Evolutionary conservation across 495 filamentous ascomycete species (phyloP), one percentile per base, ranked within the genome.

Genomic region (Rhypophila decipiens): DNA sequence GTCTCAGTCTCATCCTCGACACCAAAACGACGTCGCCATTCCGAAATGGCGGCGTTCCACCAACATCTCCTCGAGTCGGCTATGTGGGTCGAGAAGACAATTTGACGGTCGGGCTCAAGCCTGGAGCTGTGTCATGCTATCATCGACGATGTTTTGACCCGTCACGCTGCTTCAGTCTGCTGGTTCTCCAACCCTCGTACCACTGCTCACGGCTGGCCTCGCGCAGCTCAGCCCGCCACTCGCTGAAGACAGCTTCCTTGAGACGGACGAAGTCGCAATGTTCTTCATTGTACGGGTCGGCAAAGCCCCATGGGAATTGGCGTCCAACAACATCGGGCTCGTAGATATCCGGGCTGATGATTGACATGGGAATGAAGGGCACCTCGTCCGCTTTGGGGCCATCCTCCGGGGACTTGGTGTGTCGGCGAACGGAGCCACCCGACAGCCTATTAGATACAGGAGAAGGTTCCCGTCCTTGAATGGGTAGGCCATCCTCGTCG

Each of bases 141-240:
- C 45, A 63, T 46, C 56, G 53, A 35, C 49, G 53, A 29, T 54
- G 31, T 45, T 61, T 65, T n/a, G 36, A 42, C 7, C 53, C 59
- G 5, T 61, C 59, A 23, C 60, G 64, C 20, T 71, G 68, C 63
- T 77, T 78, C 47, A 80, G 73, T 45, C 76, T 65, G 65, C 70
- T 77, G 2, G 76, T 97, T 68, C 93, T 80, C 93, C 93, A 98
- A 53, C 87, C 82, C 66, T 98, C 93, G 55, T 98, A 98, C 87
- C 90, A 97, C 49, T 87, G 73, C 68, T 95, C 89, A 42, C 88
- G 79, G 66, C 89, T 95, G 34, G 87, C 87, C 67, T 95, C 90
- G 38, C 91, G 85, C 51, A 98, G 74, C 58, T 98, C 93, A 13
- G 76, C 77, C 36, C 90, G 78, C 93, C 93, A 98, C 60, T 97